phyloP scores from a whole-genome alignment of 1,284 basidiomycete genomes.

The Phellinidium pouzarii region DNA sequence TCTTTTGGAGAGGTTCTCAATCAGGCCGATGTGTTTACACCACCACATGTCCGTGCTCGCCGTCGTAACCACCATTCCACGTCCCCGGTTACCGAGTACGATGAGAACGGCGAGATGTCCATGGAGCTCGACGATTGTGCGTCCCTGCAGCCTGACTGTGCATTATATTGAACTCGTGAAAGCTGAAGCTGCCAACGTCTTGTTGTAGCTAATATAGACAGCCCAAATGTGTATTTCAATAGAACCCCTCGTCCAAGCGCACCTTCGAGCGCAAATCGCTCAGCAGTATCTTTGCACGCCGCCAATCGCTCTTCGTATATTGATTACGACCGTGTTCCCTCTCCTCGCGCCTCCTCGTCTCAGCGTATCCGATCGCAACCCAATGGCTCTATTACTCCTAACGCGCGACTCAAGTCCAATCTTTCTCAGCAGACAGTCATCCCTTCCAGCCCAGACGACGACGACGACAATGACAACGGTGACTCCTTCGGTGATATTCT shows the following conservation, averaged over 20 bases:
- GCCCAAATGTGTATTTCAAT: constrained; percentile 49
- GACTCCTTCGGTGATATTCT: constrained; percentile 4
- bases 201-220: constrained; percentile 27
- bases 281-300: constrained; percentile 44
- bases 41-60: constrained; percentile 42
- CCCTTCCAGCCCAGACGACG: constrained; percentile 17
- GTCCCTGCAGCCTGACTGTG: constrained; percentile 22
- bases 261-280: constrained; percentile 39
- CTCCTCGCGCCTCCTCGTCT: constrained; percentile 39
- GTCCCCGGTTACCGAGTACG: constrained; percentile 34
- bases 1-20: constrained; percentile 70
- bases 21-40: constrained; percentile 59
- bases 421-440: constrained; percentile 25
- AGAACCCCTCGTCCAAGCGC: constrained; percentile 42
- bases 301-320: constrained; percentile 46
- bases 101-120: constrained; percentile 62
- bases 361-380: constrained; percentile 30
- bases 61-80: constrained; percentile 32
- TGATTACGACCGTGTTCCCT: constrained; percentile 64
- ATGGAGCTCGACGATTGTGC: constrained; percentile 63
- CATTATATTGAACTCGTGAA: constrained; percentile 3
- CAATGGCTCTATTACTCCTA: constrained; percentile 34
- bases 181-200: neutral
- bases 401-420: constrained; percentile 41
- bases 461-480: constrained; percentile 13